phyloP scores from a whole-genome alignment of 371 early-diverging fungal genomes.

The Mortierella sp. region DNA sequence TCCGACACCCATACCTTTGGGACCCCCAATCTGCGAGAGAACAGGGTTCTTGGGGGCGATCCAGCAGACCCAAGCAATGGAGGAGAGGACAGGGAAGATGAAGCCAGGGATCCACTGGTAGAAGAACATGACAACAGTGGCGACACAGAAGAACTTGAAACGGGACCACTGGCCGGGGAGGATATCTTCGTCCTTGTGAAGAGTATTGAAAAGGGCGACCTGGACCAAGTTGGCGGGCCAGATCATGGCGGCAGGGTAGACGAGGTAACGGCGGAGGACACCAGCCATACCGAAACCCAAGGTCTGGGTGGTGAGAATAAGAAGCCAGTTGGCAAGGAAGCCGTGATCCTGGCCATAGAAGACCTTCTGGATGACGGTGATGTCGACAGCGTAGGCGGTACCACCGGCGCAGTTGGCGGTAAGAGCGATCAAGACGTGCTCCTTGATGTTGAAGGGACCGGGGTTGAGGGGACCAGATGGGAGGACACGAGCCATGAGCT shows the following conservation, averaged over 20 bases:
- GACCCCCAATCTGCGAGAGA: conserved; percentile 67
- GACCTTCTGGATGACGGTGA: conserved; percentile 70
- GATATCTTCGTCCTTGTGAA: conserved; percentile 8
- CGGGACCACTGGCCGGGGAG: conserved; percentile 47
- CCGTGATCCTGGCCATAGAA: conserved; percentile 71
- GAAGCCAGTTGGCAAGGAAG: conserved; percentile 66
- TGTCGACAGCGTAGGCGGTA: conserved; percentile 80
- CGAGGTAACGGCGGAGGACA: conserved; percentile 68
- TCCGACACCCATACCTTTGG: conserved; percentile 72
- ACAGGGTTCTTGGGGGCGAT: conserved; percentile 66
- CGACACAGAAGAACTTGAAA: conserved; percentile 33
- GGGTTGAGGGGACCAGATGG: conserved; percentile 74
- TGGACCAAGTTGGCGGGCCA: no score
- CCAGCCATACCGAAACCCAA: conserved; percentile 90
- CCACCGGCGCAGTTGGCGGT: conserved; percentile 66
- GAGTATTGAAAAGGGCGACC: no score
- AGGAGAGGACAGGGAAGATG: conserved; percentile 74
- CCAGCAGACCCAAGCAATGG: conserved; percentile 81
- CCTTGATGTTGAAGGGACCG: conserved; percentile 83
- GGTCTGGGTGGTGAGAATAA: conserved; percentile 75
- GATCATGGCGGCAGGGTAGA: no score
- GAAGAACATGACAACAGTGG: conserved; percentile 41
- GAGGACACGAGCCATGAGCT: conserved; percentile 65
- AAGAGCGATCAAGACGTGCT: conserved; percentile 73
- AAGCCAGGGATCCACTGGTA: conserved; percentile 66